Base-by-base conservation (phyloP, 73 alveolate species). In the Paramecium caudatum region DNA sequence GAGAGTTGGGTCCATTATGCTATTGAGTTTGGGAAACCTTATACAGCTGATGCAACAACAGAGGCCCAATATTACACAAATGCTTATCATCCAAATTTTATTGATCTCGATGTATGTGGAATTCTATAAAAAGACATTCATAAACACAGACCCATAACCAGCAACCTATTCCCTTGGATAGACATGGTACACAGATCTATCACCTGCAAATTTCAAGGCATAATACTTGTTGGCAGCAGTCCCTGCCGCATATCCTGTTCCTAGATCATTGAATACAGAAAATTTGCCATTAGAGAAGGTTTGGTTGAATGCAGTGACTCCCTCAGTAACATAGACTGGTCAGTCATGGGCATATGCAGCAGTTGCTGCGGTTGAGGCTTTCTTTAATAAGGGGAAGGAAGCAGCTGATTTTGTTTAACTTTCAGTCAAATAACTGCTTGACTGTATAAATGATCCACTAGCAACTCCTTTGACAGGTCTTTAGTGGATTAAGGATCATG, bases 331-430 rank as follows among this genome's bases (percentile, higher is more conserved):
- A 36, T 61, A 85, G 10, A 61, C 74, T 32, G 23, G 55, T 17
- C n/a, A n/a, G n/a, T 62, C 90, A 30, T 86, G 93, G 93, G 93
- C 93, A 47, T 86, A 63, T 61, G 47, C 93, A 62, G 47, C 90
- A 16, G 68, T 81, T 21, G 93, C 90, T 23, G 85, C 61, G 39
- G 68, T 86, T 43, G 93, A 86, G 34, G 63, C 93, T 5, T 86
- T 17, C 13, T 23, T 74, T 33, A 68, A 37, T 15, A 34, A 43
- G 17, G 8, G n/a, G 12, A 45, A 17, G 8, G 4, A 30, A 5
- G 8, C 50, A 1, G 25, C 34, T 3, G 3, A 74, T 4, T 8
- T 15, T 41, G 8, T 37, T 41, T 12, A 47, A 27, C 32, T 74
- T 17, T 45, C 88, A 27, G 55, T 27, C n/a, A 8, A 74, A 74